Evolutionary conservation across 768 basidiomycete species (phyloP), one percentile per base, ranked within the genome.

Genomic region (Rhodotorula taiwanensis): DNA sequence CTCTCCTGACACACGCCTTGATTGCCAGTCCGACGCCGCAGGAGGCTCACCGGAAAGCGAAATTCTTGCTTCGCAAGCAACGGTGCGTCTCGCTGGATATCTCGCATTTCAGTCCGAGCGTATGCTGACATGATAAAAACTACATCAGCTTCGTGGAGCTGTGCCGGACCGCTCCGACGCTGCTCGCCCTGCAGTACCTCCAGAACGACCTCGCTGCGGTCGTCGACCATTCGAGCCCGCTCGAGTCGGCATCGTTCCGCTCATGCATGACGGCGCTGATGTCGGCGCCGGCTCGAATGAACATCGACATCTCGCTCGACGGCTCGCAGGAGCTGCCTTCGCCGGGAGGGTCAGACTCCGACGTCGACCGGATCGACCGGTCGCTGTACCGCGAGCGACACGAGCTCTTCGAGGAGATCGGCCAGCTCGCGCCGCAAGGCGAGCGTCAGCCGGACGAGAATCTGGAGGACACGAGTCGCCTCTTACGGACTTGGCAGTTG

Each of bases 211-310:
- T 73, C 25, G 58, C 72, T 1, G 47, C 54, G 16, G 70, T 71
- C 27, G 64, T 67, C 10, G 63, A 64, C 49, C 63, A 64, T 39
- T 45, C 61, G 9, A 65, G 62, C 20, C 65, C 67, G 4, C 13
- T 53, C 36, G 70, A 71, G 28, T 55, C 60, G 23, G 31, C 57
- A 42, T 58, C 63, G 9, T 73, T 71, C 58, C 66, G 69, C 10
- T n/a, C 49, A 5, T 73, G 72, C 62, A 71, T 73, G 70, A 41
- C 63, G 18, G 50, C 62, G 13, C 60, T 73, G 15, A 62, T 73
- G 15, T 45, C 70, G 8, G 65, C 68, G 1, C 63, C 62, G 0
- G 44, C 56, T 4, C 13, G 23, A 13, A 41, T 62, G 49, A 67
- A 64, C 51, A 14, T 52, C 45, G 62, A 61, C 33, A 55, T 55